Percentiles rank a stretch among this genome's conserved stretches.
phyloP scores from a whole-genome alignment of 768 basidiomycete species.

The Russula olivacea region DNA sequence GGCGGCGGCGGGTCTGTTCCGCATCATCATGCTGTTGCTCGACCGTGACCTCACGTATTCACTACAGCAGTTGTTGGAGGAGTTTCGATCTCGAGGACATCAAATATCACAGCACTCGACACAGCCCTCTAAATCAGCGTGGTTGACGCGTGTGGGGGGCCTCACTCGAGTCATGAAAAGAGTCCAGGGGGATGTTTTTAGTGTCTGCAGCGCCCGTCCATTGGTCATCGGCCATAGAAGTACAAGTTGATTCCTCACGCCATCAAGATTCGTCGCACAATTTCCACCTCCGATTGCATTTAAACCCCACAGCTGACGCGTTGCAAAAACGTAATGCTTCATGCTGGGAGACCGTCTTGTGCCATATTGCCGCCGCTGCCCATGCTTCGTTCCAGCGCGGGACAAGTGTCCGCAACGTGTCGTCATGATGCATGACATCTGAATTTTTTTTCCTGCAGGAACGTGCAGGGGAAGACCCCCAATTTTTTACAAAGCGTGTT shows the following conservation, averaged over 20 bases:
- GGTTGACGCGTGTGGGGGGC: slow-evolving; percentile 12
- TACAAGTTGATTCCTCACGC: slow-evolving; percentile 17
- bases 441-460: slow-evolving; percentile 2
- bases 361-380: slow-evolving; percentile 17
- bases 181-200: too few relatives aligned
- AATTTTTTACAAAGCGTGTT: slow-evolving; percentile 8
- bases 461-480: slow-evolving; percentile 13
- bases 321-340: slow-evolving; percentile 25
- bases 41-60: neutral
- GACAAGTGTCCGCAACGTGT: slow-evolving; percentile 14
- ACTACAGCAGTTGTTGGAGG: slow-evolving; percentile 1
- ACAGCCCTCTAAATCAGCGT: slow-evolving; percentile 9
- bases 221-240: slow-evolving; percentile 15
- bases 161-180: neutral
- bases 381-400: slow-evolving; percentile 9
- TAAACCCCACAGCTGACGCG: slow-evolving; percentile 15
- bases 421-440: slow-evolving; percentile 7
- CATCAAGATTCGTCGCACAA: slow-evolving; percentile 18
- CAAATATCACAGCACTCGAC: slow-evolving; percentile 7
- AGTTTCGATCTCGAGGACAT: slow-evolving; percentile 1
- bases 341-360: slow-evolving; percentile 20
- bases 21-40: neutral
- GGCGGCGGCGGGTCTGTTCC: too few relatives aligned
- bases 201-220: neutral
- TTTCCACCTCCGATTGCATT: slow-evolving; percentile 23